A percentile compares a stretch with the other conserved stretches of the same genome.
phyloP scores from a whole-genome alignment of 768 basidiomycete species.

The Psilocybe tampanensis region DNA sequence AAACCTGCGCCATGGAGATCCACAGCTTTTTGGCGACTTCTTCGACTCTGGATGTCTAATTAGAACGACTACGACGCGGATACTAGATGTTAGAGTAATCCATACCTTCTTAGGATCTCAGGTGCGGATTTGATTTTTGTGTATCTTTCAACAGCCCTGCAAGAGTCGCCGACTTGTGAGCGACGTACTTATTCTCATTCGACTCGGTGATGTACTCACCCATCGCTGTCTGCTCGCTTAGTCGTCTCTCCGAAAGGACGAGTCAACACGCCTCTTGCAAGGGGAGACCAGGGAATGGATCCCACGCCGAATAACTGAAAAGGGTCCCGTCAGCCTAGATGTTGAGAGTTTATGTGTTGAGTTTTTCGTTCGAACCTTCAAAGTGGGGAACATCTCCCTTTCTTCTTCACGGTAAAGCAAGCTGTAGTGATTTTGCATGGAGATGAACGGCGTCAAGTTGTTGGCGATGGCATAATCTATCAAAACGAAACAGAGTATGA shows the following conservation, averaged over 20 bases:
- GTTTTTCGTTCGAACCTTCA: slow-evolving; percentile 43
- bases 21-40: too few relatives aligned
- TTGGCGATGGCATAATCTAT: slow-evolving; percentile 62
- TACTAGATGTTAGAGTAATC: not conserved
- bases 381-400: slow-evolving; percentile 59
- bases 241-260: slow-evolving; percentile 44
- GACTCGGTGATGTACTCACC: too few relatives aligned
- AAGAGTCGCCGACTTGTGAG: too few relatives aligned
- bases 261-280: slow-evolving; percentile 53
- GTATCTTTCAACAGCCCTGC: slow-evolving; percentile 20
- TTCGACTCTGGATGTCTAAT: slow-evolving; percentile 57
- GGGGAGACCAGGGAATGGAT: slow-evolving; percentile 60
- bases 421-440: slow-evolving; percentile 69
- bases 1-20: too few relatives aligned
- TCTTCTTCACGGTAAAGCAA: slow-evolving; percentile 70
- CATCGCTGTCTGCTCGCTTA: slow-evolving; percentile 40
- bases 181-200: too few relatives aligned
- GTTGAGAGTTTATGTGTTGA: not conserved
- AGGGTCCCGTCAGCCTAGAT: not conserved
- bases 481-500: not conserved
- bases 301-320: slow-evolving; percentile 54
- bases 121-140: slow-evolving; percentile 25
- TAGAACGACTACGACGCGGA: not conserved
- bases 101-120: slow-evolving; percentile 41
- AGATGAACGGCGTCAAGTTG: slow-evolving; percentile 60